These are phyloP conservation scores for Aspergillus ochraceoroseus DNA, from an alignment of 2,329 filamentous ascomycete genomes.

Conservation along the genomic window DNA sequence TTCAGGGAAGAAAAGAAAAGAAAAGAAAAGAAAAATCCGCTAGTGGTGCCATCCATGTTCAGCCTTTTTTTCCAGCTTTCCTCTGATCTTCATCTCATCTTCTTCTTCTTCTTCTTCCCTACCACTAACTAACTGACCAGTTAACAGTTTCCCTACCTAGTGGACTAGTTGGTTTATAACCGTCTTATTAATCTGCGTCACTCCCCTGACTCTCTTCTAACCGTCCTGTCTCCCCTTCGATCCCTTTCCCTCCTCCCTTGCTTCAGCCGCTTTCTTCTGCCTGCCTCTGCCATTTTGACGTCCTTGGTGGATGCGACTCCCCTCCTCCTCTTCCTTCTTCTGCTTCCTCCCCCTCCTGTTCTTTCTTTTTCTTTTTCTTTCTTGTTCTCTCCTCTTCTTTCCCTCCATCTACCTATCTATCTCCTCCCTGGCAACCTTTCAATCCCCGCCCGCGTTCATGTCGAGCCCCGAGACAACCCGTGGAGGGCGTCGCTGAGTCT, in stretches of 20 bases:
- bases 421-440: slow-evolving; percentile 24
- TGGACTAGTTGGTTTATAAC: no score
- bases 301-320: no score
- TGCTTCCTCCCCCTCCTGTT: slow-evolving; percentile 8
- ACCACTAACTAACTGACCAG: no score
- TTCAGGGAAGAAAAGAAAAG: slow-evolving; percentile 3
- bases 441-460: slow-evolving; percentile 26
- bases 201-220: no score
- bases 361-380: slow-evolving; percentile 2
- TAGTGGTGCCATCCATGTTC: slow-evolving; percentile 26
- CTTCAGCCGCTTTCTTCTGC: no score
- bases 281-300: no score
- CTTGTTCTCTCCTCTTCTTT: neutral
- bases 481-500: slow-evolving; percentile 31
- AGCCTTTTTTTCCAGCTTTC: slow-evolving; percentile 19
- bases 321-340: slow-evolving; percentile 4
- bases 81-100: slow-evolving; percentile 16
- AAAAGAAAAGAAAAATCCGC: slow-evolving; percentile 12
- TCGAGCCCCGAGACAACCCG: slow-evolving; percentile 23
- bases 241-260: no score
- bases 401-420: slow-evolving; percentile 19
- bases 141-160: no score
- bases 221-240: no score
- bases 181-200: no score
- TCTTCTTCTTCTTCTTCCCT: slow-evolving; percentile 7